Percentiles rank a stretch among this genome's conserved stretches.
Evolutionary conservation across 2,329 filamentous ascomycete genomes (phyloP).

Genomic region (Exophiala viscosa): DNA sequence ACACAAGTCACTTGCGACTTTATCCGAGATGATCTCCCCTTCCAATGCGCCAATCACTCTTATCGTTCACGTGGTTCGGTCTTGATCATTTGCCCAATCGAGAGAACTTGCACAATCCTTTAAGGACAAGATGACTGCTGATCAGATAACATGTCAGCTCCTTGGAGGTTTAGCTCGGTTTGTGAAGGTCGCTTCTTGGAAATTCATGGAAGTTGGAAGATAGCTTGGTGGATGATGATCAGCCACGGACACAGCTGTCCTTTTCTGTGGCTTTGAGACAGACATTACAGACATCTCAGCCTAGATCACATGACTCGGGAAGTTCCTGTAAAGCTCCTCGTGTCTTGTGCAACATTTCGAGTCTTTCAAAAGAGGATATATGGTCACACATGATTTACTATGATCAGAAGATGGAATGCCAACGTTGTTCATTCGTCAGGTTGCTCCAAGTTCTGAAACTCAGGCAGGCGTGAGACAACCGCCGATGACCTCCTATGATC

Average conservation of each 20-base stretch:
- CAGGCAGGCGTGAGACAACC: no score
- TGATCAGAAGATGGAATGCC: no score
- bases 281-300: neutral
- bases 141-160: neutral
- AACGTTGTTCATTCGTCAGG: neutral
- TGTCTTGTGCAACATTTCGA: neutral
- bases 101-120: neutral
- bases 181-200: no score
- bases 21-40: conserved; percentile 16
- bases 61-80: conserved; percentile 18
- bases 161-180: no score
- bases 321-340: neutral
- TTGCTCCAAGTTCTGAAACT: neutral
- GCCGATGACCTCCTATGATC: no score
- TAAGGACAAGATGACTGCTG: neutral
- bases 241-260: no score
- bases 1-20: conserved; percentile 1
- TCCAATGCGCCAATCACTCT: conserved; percentile 13
- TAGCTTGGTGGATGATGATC: neutral
- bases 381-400: neutral
- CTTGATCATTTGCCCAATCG: neutral
- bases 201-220: neutral
- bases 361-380: neutral
- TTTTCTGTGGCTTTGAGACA: neutral
- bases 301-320: neutral